Evolutionary conservation across 2,329 filamentous ascomycete species (phyloP), one percentile per base, ranked within the genome.

Genomic region (Rhinocladiella mackenziei): DNA sequence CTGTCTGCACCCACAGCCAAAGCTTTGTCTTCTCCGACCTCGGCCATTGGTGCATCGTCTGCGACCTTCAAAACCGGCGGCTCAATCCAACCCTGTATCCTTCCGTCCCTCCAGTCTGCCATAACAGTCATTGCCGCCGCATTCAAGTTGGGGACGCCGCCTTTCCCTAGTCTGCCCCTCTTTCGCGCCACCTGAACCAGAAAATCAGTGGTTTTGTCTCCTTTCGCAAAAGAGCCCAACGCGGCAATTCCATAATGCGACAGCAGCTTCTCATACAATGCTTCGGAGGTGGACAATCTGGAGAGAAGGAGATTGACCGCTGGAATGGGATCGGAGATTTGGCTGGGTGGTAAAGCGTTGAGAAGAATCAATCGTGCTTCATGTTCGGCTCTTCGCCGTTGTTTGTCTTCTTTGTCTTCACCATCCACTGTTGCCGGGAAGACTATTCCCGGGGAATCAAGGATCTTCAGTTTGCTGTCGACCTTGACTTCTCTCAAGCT

Each of bases 31-130:
- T 50, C 51, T 38, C 66, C 64, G 32, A 64, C 65, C 52, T 62
- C 51, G 35, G 60, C 48, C 32, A 66, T 64, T 31, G 64, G 59
- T 51, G 54, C 43, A 32, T 63, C 61, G 14, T 64, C 59, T n/a
- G 73, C 73, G 33, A 84, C 75, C 13, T 77, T 69, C 48, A 87
- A 67, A 25, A 76, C 74, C 5, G 89, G 89, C 2, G 88, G 78
- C 57, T 89, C 84, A 35, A 83, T 78, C 89, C 89, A 95, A 45
- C 89, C 89, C 67, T 94, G 88, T 58, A 98, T 94, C 39, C 92
- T 80, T 18, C 89, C 91, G 63, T 97, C 91, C 56, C 92, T 80
- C 87, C 92, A 94, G 71, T 98, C 92, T n/a, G 82, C 92, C 45
- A 98, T 81, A 43, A 98, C 89, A 1, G 87, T 84, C 77, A 92